Evolutionary conservation across 208 protist genomes (phyloP).

Genomic region (Trichomonas gallinae): DNA sequence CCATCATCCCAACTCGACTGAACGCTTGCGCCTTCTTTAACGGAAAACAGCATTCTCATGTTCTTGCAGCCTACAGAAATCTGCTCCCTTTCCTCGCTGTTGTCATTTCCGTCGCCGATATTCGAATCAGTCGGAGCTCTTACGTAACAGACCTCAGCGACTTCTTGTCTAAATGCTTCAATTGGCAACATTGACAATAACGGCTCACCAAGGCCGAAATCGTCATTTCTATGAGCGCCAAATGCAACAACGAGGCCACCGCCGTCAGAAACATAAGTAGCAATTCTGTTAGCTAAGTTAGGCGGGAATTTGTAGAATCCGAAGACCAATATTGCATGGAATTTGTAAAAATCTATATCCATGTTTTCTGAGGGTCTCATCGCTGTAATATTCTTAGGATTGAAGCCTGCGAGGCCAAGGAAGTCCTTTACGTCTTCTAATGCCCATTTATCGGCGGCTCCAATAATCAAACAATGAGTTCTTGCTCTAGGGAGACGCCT

Average conservation of each 20-base stretch:
- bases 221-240: neutral
- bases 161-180: neutral
- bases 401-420: neutral
- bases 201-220: neutral
- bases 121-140: neutral
- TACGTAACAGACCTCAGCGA: neutral
- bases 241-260: neutral
- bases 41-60: neutral
- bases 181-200: neutral
- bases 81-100: neutral
- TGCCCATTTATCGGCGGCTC: neutral
- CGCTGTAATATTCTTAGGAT: neutral
- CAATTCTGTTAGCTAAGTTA: neutral
- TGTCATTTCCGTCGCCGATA: neutral
- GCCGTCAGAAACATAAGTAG: neutral
- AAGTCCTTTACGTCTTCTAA: neutral
- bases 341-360: neutral
- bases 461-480: neutral
- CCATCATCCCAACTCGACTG: neutral
- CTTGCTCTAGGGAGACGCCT: neutral
- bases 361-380: neutral
- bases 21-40: neutral
- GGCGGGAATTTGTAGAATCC: neutral
- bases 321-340: neutral
- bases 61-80: neutral